Conservation (phyloP, 352 stramenopile genomes). For the Phytopythium montanum region DNA sequence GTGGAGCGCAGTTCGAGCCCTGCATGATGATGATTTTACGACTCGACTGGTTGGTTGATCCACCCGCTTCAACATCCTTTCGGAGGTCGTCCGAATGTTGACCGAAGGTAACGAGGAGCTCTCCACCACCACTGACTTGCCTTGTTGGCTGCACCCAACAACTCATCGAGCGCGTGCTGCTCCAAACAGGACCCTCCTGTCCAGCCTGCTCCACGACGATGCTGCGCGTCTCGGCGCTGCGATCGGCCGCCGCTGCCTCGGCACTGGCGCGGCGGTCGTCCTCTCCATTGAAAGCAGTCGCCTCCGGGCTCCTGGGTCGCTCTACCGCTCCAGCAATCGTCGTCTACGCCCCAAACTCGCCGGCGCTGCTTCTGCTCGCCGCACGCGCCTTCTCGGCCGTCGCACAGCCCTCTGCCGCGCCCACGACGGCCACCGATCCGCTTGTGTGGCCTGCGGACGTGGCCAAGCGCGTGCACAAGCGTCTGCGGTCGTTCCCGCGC, state of each 20-base stretch:
- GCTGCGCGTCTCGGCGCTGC: constrained; percentile 7
- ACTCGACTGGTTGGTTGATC: neutral
- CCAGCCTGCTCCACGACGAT: neutral
- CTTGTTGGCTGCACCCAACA: neutral
- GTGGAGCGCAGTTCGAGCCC: neutral
- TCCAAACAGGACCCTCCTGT: neutral
- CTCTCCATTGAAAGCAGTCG: neutral
- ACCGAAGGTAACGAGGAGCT: neutral
- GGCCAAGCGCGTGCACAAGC: constrained; percentile 35
- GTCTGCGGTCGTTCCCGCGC: constrained; percentile 55
- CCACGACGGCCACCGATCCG: neutral
- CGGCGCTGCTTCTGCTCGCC: neutral
- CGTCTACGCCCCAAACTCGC: neutral
- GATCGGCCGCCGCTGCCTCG: neutral
- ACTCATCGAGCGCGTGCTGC: neutral
- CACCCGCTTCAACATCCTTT: neutral
- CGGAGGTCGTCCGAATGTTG: neutral
- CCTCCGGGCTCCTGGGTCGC: neutral
- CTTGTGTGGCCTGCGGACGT: constrained; percentile 35
- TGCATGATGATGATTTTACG: neutral
- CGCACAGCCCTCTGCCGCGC: neutral
- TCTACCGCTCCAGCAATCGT: neutral
- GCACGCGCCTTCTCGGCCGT: neutral
- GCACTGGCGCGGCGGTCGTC: neutral
- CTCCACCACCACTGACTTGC: neutral